Conservation (phyloP, 257 asterid genomes). For the Przewalskia tangutica region DNA sequence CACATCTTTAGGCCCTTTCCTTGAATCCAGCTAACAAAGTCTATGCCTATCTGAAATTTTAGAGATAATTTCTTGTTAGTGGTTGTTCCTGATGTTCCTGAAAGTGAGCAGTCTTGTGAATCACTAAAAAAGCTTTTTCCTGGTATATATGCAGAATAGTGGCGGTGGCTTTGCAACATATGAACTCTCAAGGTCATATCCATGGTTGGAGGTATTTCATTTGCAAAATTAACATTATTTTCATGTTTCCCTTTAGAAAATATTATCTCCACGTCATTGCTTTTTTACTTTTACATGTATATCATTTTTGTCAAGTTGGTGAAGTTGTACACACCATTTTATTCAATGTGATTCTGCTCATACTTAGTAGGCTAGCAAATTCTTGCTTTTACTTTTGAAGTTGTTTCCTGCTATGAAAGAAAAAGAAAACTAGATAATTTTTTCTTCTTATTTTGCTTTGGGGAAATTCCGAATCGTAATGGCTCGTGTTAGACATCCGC, state of each 20-base stretch:
- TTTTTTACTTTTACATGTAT: neutral
- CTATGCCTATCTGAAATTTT: neutral
- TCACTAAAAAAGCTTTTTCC: slow-evolving; percentile 21
- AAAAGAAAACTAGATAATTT: neutral
- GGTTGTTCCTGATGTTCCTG: neutral
- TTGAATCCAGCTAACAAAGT: neutral
- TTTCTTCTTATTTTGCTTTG: neutral
- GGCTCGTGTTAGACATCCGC: neutral
- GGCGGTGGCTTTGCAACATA: slow-evolving; percentile 94
- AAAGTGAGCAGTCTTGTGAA: neutral
- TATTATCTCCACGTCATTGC: neutral
- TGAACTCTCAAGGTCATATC: slow-evolving; percentile 95
- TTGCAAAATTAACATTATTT: neutral
- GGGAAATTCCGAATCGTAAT: neutral
- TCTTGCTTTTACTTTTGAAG: neutral
- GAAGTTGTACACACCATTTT: neutral
- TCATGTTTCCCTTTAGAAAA: slow-evolving; percentile 3
- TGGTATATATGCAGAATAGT: slow-evolving; percentile 49
- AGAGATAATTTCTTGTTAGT: neutral
- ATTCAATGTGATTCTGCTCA: neutral
- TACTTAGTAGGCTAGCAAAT: neutral
- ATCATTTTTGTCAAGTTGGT: neutral
- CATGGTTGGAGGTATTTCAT: slow-evolving; percentile 87
- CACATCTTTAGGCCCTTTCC: neutral
- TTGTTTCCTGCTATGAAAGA: neutral